Conservation (phyloP, 495 filamentous ascomycete species). For the Hypoxylon subgilvum region DNA sequence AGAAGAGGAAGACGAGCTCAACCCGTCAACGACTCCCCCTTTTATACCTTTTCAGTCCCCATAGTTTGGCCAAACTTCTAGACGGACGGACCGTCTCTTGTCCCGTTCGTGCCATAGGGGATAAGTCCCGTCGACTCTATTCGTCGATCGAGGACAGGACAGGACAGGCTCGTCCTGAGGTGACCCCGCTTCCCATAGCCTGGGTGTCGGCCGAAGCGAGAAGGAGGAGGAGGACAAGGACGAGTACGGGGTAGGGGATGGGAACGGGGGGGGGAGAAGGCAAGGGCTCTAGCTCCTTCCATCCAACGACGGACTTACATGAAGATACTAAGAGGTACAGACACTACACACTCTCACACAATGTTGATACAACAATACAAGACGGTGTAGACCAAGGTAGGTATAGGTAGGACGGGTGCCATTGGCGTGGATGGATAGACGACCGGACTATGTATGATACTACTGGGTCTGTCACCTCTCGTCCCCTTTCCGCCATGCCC, state of each 20-base stretch:
- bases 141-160: slow-evolving; percentile 45
- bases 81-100: slow-evolving; percentile 39
- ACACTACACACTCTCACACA: not conserved
- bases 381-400: slow-evolving; percentile 10
- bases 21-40: slow-evolving; percentile 37
- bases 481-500: slow-evolving; percentile 18
- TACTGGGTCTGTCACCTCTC: slow-evolving; percentile 14
- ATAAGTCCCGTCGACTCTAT: slow-evolving; percentile 58
- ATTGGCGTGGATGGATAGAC: slow-evolving; percentile 18
- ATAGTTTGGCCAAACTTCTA: slow-evolving; percentile 43
- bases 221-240: slow-evolving; percentile 40
- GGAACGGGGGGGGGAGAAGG: slow-evolving; percentile 38
- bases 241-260: slow-evolving; percentile 40
- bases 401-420: slow-evolving; percentile 9
- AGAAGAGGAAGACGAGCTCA: slow-evolving; percentile 35
- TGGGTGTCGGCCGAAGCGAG: slow-evolving; percentile 41
- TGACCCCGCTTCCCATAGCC: slow-evolving; percentile 53
- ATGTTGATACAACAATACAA: slow-evolving; percentile 2
- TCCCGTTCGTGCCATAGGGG: slow-evolving; percentile 43
- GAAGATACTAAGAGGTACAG: not conserved
- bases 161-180: slow-evolving; percentile 9
- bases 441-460: slow-evolving; percentile 28
- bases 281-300: slow-evolving; percentile 23
- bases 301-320: not conserved
- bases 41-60: slow-evolving; percentile 35